Evolutionary conservation across 257 asterid genomes (phyloP).

Genomic region (Galeopsis tetrahit): DNA sequence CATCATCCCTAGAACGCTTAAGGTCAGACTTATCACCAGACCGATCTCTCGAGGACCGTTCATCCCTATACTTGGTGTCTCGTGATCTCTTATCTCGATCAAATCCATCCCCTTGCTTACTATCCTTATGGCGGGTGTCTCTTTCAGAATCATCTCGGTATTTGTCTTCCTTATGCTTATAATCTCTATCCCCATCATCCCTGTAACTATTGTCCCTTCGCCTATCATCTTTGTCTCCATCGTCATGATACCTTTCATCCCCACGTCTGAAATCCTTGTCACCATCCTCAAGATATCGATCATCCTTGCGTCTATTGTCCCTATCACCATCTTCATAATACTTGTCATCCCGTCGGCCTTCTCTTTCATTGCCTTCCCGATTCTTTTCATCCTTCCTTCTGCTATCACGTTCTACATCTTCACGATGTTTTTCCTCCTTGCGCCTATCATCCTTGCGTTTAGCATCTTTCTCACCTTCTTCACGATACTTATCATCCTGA

Average conservation of each 20-base stretch:
- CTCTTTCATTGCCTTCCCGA: slow-evolving; percentile 57
- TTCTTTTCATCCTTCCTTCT: slow-evolving; percentile 65
- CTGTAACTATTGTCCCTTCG: slow-evolving; percentile 47
- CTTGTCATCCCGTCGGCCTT: slow-evolving; percentile 58
- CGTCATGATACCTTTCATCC: slow-evolving; percentile 61
- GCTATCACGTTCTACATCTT: slow-evolving; percentile 55
- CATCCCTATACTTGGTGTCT: slow-evolving; percentile 73
- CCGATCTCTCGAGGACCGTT: slow-evolving; percentile 58
- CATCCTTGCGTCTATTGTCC: slow-evolving; percentile 62
- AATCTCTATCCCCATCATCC: slow-evolving; percentile 50
- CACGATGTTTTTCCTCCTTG: slow-evolving; percentile 60
- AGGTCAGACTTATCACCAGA: slow-evolving; percentile 71
- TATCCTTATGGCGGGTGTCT: slow-evolving; percentile 58
- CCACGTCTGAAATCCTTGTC: slow-evolving; percentile 52
- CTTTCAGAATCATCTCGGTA: slow-evolving; percentile 68
- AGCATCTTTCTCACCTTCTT: slow-evolving; percentile 61
- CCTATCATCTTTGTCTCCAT: slow-evolving; percentile 58
- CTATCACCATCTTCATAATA: slow-evolving; percentile 67
- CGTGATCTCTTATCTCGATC: slow-evolving; percentile 74
- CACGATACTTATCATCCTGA: slow-evolving; percentile 58
- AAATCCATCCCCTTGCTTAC: slow-evolving; percentile 59
- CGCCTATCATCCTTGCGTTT: slow-evolving; percentile 62
- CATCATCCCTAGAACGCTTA: slow-evolving; percentile 69
- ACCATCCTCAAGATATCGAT: slow-evolving; percentile 66
- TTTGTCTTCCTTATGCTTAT: slow-evolving; percentile 65